phyloP scores from a whole-genome alignment of 163 green algal genomes.

The Coccomyxa subellipsoidea region DNA sequence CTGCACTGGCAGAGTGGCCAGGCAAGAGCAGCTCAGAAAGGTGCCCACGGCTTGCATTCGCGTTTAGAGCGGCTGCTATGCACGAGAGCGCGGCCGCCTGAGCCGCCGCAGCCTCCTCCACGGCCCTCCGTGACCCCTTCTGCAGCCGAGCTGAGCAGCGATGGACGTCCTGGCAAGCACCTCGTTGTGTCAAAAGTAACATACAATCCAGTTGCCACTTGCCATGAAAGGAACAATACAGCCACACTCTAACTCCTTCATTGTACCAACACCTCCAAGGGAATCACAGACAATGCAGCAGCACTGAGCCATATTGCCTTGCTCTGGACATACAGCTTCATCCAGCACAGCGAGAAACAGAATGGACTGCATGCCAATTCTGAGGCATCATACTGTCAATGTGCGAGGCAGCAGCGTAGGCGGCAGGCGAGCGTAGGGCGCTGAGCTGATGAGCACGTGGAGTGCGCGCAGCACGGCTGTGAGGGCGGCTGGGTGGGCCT shows the following conservation, averaged over 20 bases:
- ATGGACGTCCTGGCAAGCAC: not conserved
- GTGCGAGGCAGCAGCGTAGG: conserved; percentile 39
- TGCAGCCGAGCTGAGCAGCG: not conserved
- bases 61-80: not conserved
- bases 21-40: not conserved
- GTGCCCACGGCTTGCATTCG: not conserved
- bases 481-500: conserved; percentile 28
- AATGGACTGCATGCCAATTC: not conserved
- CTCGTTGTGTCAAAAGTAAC: too few relatives aligned
- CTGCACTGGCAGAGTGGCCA: not conserved
- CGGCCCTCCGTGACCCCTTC: not conserved
- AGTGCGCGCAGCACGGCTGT: conserved; percentile 53
- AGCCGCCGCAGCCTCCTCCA: not conserved
- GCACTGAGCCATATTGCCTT: too few relatives aligned
- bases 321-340: too few relatives aligned
- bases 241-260: too few relatives aligned
- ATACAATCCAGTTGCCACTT: too few relatives aligned
- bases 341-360: too few relatives aligned
- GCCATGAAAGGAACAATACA: too few relatives aligned
- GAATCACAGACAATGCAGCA: too few relatives aligned
- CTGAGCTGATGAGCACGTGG: conserved; percentile 43
- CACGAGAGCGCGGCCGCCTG: not conserved
- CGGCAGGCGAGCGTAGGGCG: conserved; percentile 64
- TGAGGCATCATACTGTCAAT: not conserved
- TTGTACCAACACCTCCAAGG: too few relatives aligned